phyloP scores from a whole-genome alignment of 75 land plant species.

The Pinus albicaulis region DNA sequence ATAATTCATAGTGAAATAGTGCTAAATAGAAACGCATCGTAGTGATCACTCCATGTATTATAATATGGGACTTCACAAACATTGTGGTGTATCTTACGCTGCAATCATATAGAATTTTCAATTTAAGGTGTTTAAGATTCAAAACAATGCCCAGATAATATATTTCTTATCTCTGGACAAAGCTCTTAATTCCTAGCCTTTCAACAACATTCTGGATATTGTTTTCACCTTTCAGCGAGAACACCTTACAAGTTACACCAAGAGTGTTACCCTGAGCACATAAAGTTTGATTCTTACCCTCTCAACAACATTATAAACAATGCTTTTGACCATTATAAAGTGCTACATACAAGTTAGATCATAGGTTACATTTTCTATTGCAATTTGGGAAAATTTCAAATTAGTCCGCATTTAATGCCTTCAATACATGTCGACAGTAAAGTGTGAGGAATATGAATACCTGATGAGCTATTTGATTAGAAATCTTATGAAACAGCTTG shows the following conservation, averaged over 20 bases:
- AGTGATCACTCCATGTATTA: background rate
- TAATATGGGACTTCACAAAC: background rate
- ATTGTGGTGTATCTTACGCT: background rate
- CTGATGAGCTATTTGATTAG: background rate
- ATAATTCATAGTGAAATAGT: too few species aligned
- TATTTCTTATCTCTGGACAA: background rate
- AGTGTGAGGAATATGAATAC: background rate
- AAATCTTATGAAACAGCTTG: background rate
- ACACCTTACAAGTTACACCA: background rate
- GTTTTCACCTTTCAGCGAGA: background rate
- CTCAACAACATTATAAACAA: background rate
- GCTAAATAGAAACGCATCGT: too few species aligned
- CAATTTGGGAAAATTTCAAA: background rate
- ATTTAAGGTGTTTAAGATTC: background rate
- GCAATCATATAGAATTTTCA: background rate
- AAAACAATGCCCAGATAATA: background rate
- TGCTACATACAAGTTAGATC: background rate
- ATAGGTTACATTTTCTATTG: background rate
- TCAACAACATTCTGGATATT: background rate
- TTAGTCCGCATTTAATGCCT: background rate
- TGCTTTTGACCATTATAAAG: background rate
- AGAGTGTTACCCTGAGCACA: background rate
- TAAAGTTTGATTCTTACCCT: background rate
- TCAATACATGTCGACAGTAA: background rate
- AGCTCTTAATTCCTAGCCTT: background rate